These are phyloP conservation scores for Carex sylvatica DNA, from an alignment of 202 grass and related monocot species.

Conservation along the genomic window DNA sequence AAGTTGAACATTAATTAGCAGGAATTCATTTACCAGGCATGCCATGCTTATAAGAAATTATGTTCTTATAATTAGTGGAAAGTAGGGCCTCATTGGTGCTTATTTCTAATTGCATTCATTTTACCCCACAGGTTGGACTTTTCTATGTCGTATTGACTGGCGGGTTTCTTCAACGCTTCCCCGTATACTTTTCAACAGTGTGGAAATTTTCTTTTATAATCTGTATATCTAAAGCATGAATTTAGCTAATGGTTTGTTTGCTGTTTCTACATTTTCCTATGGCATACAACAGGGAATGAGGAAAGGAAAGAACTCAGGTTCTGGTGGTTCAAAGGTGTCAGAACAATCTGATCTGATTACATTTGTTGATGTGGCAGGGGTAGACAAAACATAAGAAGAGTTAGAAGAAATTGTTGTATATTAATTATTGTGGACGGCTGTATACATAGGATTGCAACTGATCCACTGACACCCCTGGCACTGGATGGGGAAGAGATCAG, in stretches of 20 bases:
- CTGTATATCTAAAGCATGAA: not conserved
- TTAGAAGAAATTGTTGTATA: conserved; percentile 98
- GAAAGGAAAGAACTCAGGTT: conserved; percentile 62
- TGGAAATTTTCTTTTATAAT: conserved; percentile 17
- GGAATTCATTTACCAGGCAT: not conserved
- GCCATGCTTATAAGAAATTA: not conserved
- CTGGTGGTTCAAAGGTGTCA: conserved; percentile 52
- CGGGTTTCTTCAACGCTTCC: conserved; percentile 76
- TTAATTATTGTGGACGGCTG: conserved; percentile 10
- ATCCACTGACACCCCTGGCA: too few species aligned
- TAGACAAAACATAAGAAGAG: conserved; percentile 96
- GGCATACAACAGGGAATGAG: conserved; percentile 85
- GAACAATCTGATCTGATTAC: conserved; percentile 77
- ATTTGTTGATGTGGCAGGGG: conserved; percentile 95
- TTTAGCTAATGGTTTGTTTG: conserved; percentile 7
- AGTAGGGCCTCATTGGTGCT: not conserved
- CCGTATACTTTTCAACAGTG: conserved; percentile 87
- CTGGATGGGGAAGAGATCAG: conserved; percentile 85
- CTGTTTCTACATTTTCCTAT: conserved; percentile 29
- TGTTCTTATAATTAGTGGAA: not conserved
- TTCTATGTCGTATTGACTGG: conserved; percentile 92
- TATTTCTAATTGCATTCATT: conserved; percentile 27
- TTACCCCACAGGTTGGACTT: conserved; percentile 61
- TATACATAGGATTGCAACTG: too few species aligned
- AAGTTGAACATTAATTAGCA: not conserved